phyloP scores from a whole-genome alignment of 176 grass and related monocot species.

The Melocanna baccifera region DNA sequence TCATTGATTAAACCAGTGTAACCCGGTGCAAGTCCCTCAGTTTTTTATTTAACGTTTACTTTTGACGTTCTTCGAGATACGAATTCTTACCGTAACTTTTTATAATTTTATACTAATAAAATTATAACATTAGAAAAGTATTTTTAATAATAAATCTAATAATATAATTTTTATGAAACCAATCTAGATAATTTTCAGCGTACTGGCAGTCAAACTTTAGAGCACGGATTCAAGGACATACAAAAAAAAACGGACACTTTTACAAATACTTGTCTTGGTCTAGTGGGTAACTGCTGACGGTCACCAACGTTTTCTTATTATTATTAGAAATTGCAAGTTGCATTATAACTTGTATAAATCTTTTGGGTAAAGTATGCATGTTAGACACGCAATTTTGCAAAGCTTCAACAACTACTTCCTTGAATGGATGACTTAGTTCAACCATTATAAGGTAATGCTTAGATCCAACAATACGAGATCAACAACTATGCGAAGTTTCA shows the following conservation, averaged over 20 bases:
- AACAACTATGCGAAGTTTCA: neutral
- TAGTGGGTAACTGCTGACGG: neutral
- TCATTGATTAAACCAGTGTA: no score
- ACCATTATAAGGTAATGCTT: neutral
- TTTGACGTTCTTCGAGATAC: no score
- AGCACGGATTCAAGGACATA: no score
- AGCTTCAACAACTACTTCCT: neutral
- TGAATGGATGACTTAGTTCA: neutral
- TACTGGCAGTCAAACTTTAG: no score
- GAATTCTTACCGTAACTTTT: no score
- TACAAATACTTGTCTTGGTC: neutral
- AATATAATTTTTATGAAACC: no score
- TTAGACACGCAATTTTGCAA: neutral
- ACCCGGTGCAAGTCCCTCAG: no score
- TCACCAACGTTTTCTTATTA: neutral
- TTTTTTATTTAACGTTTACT: no score
- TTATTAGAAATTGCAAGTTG: slow-evolving; percentile 6
- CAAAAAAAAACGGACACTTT: neutral
- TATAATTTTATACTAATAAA: neutral
- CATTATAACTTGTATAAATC: neutral
- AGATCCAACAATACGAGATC: neutral
- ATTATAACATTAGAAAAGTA: no score
- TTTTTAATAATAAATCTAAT: no score
- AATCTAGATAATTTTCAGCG: no score
- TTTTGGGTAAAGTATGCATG: neutral